These are phyloP conservation scores for Chalara sp. DNA, from an alignment of 2,329 filamentous ascomycete genomes.

Conservation along the genomic window DNA sequence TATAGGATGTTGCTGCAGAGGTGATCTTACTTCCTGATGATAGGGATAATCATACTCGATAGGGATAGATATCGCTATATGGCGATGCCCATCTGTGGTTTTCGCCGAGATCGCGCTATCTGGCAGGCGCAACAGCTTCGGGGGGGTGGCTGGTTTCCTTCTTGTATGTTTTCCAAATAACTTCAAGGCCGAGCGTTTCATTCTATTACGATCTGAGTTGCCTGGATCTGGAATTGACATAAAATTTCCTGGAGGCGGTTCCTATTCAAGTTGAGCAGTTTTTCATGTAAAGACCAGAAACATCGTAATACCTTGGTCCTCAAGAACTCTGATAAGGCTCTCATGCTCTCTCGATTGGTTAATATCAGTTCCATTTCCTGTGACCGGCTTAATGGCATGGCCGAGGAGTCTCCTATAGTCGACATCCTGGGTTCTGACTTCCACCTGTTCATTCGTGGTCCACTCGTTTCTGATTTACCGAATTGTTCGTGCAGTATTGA, in stretches of 20 bases:
- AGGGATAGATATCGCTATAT: slow-evolving; percentile 57
- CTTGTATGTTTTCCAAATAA: no score
- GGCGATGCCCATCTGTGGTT: slow-evolving; percentile 45
- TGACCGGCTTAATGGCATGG: no score
- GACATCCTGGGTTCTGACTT: slow-evolving; percentile 7
- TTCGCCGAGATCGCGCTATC: slow-evolving; percentile 49
- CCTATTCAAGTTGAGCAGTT: not conserved
- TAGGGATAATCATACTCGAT: slow-evolving; percentile 40
- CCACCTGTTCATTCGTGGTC: slow-evolving; percentile 4
- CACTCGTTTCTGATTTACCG: slow-evolving; percentile 3
- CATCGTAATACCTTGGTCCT: slow-evolving; percentile 29
- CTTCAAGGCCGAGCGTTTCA: slow-evolving; percentile 36
- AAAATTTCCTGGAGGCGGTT: slow-evolving; percentile 42
- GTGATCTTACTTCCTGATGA: slow-evolving; percentile 3
- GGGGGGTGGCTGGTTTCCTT: no score
- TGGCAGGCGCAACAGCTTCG: slow-evolving; percentile 35
- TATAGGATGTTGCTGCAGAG: not conserved
- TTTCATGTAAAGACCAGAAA: not conserved
- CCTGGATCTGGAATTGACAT: slow-evolving; percentile 38
- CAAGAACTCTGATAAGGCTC: slow-evolving; percentile 41
- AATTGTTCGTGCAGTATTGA: slow-evolving; percentile 1
- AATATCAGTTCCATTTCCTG: no score
- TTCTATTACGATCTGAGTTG: slow-evolving; percentile 21
- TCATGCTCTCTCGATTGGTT: slow-evolving; percentile 19
- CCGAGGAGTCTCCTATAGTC: not conserved